Evolutionary conservation across 345 rosid species (phyloP), one percentile per base, ranked within the genome.

Genomic region (Acer saccharum): DNA sequence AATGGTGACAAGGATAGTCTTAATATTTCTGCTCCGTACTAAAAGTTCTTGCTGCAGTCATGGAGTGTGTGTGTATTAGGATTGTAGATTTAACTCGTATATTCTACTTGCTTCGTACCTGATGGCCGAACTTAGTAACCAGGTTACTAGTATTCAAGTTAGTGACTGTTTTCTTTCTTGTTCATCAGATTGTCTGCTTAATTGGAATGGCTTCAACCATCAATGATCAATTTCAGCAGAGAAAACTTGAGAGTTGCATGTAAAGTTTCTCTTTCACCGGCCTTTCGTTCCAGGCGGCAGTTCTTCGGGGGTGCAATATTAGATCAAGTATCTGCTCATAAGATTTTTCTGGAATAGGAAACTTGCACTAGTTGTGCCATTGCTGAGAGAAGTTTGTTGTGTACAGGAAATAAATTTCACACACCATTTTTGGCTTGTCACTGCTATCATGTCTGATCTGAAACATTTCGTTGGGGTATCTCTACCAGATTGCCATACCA

Each of bases 151-250:
- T 21, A 4, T 41, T 71, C 68, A 71, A 44, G 35, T 64, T 66
- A 68, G 48, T 69, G 41, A 72, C 52, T 1, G 35, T 68, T 44
- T 17, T 72, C 17, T 48, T 72, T 41, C 44, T 46, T 23, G 70
- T 48, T 73, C 32, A 21, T 74, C 83, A 82, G 83, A 65, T 77
- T 11, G 27, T 73, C 78, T 11, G 70, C 76, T 69, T 64, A 63
- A 68, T n/a, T 29, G 55, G 55, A 44, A 60, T 18, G 32, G 76
- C n/a, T 32, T 65, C 64, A 75, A 50, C 20, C 20, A 32, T 65
- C 27, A 10, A 10, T 18, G 46, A 32, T 65, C 27, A 18, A 10
- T 18, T 63, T 27, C 25, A 44, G 69, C 39, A 4, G 44, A 74
- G 23, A 35, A 43, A 48, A 21, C 60, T 41, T 13, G 21, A 41